These are phyloP conservation scores for Calocybe gambosa DNA, from an alignment of 1,284 basidiomycete species.

Conservation along the genomic window DNA sequence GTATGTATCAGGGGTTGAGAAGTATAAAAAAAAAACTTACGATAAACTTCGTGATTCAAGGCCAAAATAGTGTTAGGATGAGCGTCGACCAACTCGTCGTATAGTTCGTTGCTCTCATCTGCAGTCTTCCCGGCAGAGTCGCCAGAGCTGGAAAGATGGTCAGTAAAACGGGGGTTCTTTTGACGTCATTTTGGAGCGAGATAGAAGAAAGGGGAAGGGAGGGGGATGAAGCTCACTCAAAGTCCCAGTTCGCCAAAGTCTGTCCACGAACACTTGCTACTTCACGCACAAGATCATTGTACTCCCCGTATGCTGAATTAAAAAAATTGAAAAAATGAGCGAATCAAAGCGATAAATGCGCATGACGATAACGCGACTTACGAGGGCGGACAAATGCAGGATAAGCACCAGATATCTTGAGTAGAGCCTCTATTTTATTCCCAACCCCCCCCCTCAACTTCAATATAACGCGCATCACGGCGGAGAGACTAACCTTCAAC, in stretches of 20 bases:
- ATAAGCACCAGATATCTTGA: constrained; percentile 22
- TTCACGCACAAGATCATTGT: constrained; percentile 22
- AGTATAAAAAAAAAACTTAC: constrained; percentile 6
- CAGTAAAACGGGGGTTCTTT: too few relatives aligned
- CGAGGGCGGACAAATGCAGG: constrained; percentile 29
- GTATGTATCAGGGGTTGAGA: neutral
- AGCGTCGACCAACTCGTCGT: constrained; percentile 22
- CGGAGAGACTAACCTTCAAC: constrained; percentile 17
- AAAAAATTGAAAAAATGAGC: neutral
- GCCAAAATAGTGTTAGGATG: constrained; percentile 28
- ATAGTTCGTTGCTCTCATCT: constrained; percentile 24
- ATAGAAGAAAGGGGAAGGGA: neutral
- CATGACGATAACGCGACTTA: constrained; percentile 13
- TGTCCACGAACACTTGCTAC: constrained; percentile 21
- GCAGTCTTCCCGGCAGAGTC: constrained; percentile 29
- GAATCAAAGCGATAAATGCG: neutral
- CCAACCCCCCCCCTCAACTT: neutral
- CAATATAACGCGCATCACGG: too few relatives aligned
- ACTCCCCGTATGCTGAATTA: constrained; percentile 23
- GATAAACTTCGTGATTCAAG: constrained; percentile 30
- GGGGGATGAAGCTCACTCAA: constrained; percentile 18
- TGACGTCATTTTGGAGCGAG: neutral
- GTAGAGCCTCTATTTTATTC: constrained; percentile 21
- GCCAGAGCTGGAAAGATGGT: constrained; percentile 23
- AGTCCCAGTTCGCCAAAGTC: constrained; percentile 22